Base-by-base conservation (phyloP, 805 yeast species). In the Schwanniomyces polymorphus region DNA sequence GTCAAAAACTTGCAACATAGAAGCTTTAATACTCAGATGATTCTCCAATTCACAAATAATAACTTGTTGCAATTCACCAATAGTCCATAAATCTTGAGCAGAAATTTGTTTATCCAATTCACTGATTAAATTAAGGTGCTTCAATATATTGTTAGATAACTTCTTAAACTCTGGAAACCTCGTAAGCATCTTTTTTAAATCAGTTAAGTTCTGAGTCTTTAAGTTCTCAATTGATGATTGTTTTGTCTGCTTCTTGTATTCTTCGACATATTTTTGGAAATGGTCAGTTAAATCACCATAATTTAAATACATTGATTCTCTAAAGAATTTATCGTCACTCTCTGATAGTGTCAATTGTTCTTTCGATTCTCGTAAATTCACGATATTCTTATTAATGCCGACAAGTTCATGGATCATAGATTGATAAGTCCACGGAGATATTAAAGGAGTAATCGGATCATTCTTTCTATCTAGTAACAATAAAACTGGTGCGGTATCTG, bases 381-480 rank as follows among this genome's bases (percentile, higher is more conserved):
- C 96, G 2, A 91, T 79, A 56, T 94, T 92, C 60, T 90, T 86
- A 28, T 75, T 70, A 48, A 94, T 88, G 2, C 92, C 96, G 27
- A 94, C 72, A 18, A 91, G 77, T 63, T 95, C 98, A 63, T 92
- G 96, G 14, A 94, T 89, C 98, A 94, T 92, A 2, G 97, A 88
- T 62, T 92, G 98, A 67, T 90, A 94, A 1, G 99, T 91, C 99
- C 99, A 94, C 2, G 98, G 99, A 34, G 86, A 81, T 42, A 94
- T 69, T 27, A 94, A 75, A 1, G 99, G 97, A 0, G 99, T 92
- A 11, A 92, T 74, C 2, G 99, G 97, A 66, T 94, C 99, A 59
- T 82, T 86, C 48, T 84, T 80, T 44, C 99, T 76, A 65, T 94
- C 98, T 41, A 94, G 60, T 2, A 94, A 73, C 10, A 94, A 65